phyloP scores from a whole-genome alignment of 2,329 filamentous ascomycete species.

The Talaromyces sp. region DNA sequence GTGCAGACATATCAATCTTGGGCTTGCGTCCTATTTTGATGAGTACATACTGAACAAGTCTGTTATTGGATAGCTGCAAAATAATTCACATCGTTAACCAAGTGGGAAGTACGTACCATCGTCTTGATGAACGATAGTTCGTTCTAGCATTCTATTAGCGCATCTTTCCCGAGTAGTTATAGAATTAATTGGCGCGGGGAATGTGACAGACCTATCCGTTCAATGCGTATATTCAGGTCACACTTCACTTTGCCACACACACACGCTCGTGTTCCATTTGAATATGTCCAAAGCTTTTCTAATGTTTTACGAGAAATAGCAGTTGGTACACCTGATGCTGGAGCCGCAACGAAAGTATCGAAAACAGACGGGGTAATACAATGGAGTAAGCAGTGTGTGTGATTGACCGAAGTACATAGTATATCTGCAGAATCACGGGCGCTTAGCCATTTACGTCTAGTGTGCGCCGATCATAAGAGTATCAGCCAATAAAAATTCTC shows the following conservation, averaged over 20 bases:
- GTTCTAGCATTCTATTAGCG: background rate
- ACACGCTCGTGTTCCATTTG: background rate
- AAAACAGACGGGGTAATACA: background rate
- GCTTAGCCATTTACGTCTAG: background rate
- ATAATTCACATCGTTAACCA: background rate
- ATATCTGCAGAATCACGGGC: background rate
- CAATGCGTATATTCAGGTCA: background rate
- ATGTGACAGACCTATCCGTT: background rate
- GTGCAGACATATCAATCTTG: background rate
- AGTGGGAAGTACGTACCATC: background rate
- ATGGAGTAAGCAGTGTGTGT: too few species aligned
- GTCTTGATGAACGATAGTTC: background rate
- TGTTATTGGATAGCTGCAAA: background rate
- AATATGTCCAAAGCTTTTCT: background rate
- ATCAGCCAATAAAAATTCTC: background rate
- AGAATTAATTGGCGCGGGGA: background rate
- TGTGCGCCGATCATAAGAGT: too few species aligned
- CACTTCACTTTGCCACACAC: background rate
- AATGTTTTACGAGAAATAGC: background rate
- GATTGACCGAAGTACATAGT: background rate
- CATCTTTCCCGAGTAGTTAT: background rate
- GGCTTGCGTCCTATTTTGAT: background rate
- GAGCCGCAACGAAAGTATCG: background rate
- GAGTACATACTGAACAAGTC: too few species aligned
- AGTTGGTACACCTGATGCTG: background rate